phyloP scores from a whole-genome alignment of 257 asterid genomes.

The Verbascum thapsus region DNA sequence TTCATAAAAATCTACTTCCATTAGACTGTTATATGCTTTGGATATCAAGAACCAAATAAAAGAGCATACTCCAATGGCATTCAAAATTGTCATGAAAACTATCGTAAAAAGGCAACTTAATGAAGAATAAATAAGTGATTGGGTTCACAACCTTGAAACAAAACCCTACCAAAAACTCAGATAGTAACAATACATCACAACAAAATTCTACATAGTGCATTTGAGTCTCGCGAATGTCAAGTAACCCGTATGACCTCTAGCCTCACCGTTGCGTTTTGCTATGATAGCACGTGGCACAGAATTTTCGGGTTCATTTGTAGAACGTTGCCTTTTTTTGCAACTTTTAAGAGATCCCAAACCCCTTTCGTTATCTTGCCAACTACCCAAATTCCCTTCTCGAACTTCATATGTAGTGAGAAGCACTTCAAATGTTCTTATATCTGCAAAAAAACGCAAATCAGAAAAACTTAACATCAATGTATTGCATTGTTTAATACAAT shows the following conservation, averaged over 20 bases:
- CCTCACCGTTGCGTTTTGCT: slow-evolving; percentile 76
- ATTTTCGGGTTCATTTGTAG: slow-evolving; percentile 45
- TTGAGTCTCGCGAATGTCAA: slow-evolving; percentile 89
- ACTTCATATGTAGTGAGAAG: slow-evolving; percentile 84
- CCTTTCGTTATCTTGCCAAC: slow-evolving; percentile 55
- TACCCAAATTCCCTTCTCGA: slow-evolving; percentile 59
- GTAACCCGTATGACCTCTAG: slow-evolving; percentile 93
- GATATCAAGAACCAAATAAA: too few relatives aligned
- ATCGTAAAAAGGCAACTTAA: too few relatives aligned
- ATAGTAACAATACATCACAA: not conserved
- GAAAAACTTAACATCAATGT: slow-evolving; percentile 1
- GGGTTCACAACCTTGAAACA: too few relatives aligned
- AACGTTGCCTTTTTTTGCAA: slow-evolving; percentile 73
- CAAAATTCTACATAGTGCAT: slow-evolving; percentile 39
- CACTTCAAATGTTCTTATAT: slow-evolving; percentile 83
- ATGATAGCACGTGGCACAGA: slow-evolving; percentile 43
- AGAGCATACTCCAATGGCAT: too few relatives aligned
- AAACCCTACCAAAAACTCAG: slow-evolving; percentile 3
- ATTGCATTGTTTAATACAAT: not conserved
- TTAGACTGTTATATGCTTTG: too few relatives aligned
- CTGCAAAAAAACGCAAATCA: slow-evolving; percentile 36
- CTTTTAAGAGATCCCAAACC: slow-evolving; percentile 39
- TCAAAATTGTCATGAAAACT: too few relatives aligned
- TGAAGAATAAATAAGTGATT: too few relatives aligned
- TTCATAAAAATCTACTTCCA: too few relatives aligned